These are phyloP conservation scores for Glutinoglossum americanum DNA, from an alignment of 495 filamentous ascomycete genomes.

Conservation along the genomic window DNA sequence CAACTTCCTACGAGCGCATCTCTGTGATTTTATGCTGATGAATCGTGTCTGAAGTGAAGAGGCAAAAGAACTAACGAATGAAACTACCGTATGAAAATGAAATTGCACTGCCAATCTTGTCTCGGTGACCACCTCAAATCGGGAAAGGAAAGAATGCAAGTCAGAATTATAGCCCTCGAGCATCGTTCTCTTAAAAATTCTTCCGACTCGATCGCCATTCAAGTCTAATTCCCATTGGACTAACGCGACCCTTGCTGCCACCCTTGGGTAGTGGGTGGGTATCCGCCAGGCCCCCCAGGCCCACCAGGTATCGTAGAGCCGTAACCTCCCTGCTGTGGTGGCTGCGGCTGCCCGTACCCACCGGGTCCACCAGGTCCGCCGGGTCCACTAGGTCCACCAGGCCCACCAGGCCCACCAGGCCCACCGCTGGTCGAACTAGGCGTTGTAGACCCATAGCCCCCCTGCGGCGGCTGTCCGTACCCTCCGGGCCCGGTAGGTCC, in stretches of 20 bases:
- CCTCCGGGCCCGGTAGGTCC: background rate
- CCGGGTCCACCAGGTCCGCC: background rate
- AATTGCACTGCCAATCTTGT: no score
- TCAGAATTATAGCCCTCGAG: background rate
- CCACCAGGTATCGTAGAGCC: background rate
- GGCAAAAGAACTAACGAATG: no score
- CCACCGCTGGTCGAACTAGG: no score
- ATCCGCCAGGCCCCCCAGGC: background rate
- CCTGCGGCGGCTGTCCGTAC: background rate
- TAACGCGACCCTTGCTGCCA: background rate
- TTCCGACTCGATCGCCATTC: background rate
- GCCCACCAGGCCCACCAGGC: background rate
- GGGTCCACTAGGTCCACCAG: background rate
- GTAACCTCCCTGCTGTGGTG: background rate
- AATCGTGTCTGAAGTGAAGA: no score
- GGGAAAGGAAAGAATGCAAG: background rate
- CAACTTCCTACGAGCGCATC: no score
- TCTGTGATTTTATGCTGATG: no score
- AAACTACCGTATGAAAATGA: no score
- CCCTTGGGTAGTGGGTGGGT: background rate
- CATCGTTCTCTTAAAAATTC: background rate
- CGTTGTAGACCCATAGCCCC: background rate
- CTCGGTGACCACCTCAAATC: no score
- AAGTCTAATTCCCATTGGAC: background rate
- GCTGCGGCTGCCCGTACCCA: background rate